phyloP scores from a whole-genome alignment of 208 protist species.

The Porcisia hertigi region DNA sequence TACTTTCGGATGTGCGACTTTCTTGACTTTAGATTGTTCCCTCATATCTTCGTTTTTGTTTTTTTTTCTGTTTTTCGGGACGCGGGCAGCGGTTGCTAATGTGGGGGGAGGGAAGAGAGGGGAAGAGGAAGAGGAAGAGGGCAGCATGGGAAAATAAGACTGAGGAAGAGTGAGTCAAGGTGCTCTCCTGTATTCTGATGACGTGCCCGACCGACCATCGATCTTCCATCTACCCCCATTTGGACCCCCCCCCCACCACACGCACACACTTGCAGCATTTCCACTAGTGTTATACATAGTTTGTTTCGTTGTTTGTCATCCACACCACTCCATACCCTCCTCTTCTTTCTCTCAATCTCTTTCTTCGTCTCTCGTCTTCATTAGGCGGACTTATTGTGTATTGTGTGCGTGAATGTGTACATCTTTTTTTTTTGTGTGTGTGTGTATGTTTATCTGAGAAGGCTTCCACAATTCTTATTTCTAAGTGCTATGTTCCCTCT shows the following conservation, averaged over 20 bases:
- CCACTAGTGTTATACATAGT: too few species aligned
- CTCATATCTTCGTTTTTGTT: too few species aligned
- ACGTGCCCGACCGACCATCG: not conserved
- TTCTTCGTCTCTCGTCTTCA: too few species aligned
- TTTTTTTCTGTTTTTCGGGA: too few species aligned
- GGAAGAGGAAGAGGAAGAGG: not conserved
- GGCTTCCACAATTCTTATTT: not conserved
- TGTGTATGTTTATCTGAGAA: not conserved
- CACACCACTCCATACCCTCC: too few species aligned
- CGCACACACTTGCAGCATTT: too few species aligned
- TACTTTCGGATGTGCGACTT: too few species aligned
- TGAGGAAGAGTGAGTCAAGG: not conserved
- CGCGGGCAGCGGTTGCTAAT: not conserved
- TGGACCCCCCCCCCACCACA: too few species aligned
- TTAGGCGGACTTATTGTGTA: not conserved
- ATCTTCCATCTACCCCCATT: not conserved
- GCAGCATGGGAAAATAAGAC: too few species aligned
- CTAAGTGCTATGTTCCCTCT: not conserved
- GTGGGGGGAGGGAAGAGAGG: not conserved
- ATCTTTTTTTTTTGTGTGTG: not conserved
- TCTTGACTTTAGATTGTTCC: too few species aligned
- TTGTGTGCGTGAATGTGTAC: not conserved
- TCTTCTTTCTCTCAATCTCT: too few species aligned
- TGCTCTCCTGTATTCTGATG: not conserved
- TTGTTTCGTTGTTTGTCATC: too few species aligned